Conservation (phyloP, 2,329 filamentous ascomycete genomes). For the Knufia petricola region DNA sequence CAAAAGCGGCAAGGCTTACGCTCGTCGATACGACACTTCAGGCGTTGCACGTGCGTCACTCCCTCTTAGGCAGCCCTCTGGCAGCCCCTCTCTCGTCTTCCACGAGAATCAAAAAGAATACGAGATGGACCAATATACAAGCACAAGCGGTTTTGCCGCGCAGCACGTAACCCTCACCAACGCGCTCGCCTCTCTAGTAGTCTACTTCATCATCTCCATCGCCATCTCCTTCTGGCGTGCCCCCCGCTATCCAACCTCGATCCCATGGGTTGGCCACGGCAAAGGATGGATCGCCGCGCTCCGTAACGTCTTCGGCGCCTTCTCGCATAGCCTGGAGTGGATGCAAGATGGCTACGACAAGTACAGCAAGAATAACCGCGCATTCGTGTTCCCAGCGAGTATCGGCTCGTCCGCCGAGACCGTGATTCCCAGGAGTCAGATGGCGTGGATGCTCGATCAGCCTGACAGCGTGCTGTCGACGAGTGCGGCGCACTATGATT, state of each 20-base stretch:
- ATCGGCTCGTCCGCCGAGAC: background rate
- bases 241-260: background rate
- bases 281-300: background rate
- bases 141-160: background rate
- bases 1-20: no score
- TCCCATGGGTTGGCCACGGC: conserved; percentile 4
- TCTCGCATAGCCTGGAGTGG: background rate
- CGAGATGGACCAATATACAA: background rate
- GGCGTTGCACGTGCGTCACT: no score
- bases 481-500: conserved; percentile 30
- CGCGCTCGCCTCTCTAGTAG: background rate
- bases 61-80: no score
- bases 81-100: no score
- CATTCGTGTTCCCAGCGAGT: background rate
- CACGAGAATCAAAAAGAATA: no score
- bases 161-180: background rate
- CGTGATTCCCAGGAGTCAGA: background rate
- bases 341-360: background rate
- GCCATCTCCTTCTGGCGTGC: background rate
- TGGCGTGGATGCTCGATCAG: conserved; percentile 35
- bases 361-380: background rate
- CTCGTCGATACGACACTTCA: no score
- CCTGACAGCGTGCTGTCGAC: conserved; percentile 33
- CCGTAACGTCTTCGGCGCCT: background rate
- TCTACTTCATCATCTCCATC: background rate